These are phyloP conservation scores for Sungouiella thailandica DNA, from an alignment of 805 yeast species.

Conservation along the genomic window DNA sequence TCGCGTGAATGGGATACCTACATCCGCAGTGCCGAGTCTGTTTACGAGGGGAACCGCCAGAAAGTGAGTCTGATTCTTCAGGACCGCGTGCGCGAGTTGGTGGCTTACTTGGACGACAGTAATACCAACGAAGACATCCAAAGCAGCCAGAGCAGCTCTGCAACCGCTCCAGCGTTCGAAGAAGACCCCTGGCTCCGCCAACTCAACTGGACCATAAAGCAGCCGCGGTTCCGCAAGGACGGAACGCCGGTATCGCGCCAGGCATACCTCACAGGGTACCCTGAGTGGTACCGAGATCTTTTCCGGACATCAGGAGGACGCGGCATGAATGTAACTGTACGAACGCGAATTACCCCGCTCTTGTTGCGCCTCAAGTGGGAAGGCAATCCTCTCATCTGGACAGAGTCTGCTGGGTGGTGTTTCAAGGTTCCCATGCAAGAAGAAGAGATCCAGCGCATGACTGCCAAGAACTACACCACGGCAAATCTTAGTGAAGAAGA, in stretches of 20 bases:
- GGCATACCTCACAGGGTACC: slow-evolving; percentile 78
- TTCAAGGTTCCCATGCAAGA: slow-evolving; percentile 54
- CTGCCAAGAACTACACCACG: slow-evolving; percentile 34
- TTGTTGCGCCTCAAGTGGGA: slow-evolving; percentile 82
- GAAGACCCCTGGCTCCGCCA: slow-evolving; percentile 89
- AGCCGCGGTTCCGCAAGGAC: slow-evolving; percentile 56
- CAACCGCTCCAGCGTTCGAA: slow-evolving; percentile 31
- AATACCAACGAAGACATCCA: slow-evolving; percentile 16
- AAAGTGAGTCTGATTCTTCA: slow-evolving; percentile 56
- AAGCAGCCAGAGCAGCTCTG: too few relatives aligned
- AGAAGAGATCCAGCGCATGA: slow-evolving; percentile 21
- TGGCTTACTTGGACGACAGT: slow-evolving; percentile 34
- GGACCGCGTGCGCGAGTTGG: slow-evolving; percentile 56
- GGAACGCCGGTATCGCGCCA: slow-evolving; percentile 70
- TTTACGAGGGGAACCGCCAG: slow-evolving; percentile 54
- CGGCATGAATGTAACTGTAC: slow-evolving; percentile 57
- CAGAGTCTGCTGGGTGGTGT: slow-evolving; percentile 81
- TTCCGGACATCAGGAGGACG: slow-evolving; percentile 27
- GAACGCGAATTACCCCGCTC: slow-evolving; percentile 73
- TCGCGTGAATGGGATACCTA: slow-evolving; percentile 69
- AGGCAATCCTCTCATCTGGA: slow-evolving; percentile 76
- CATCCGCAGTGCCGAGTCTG: slow-evolving; percentile 59
- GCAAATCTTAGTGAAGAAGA: slow-evolving; percentile 28
- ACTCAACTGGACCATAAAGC: slow-evolving; percentile 76
- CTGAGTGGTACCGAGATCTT: slow-evolving; percentile 82